A percentile compares a stretch with the other conserved stretches of the same genome.
These are phyloP conservation scores for Medicago arabica DNA, from an alignment of 306 rosid species.

Conservation along the genomic window DNA sequence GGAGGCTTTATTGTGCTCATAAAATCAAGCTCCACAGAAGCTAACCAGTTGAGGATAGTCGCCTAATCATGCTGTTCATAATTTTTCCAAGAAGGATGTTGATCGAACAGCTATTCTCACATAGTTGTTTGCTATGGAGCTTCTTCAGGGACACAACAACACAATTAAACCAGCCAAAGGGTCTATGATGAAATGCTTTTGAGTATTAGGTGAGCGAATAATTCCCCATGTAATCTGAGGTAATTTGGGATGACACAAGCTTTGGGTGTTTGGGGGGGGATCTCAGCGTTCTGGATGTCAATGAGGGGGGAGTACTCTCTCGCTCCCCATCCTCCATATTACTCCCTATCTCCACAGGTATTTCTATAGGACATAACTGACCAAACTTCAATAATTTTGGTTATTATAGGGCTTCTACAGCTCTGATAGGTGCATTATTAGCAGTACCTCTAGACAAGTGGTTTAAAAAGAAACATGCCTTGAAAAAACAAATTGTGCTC, in stretches of 20 bases:
- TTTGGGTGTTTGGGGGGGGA: too few species aligned
- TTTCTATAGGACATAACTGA: too few species aligned
- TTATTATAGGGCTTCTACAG: conserved; percentile 2
- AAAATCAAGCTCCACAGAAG: too few species aligned
- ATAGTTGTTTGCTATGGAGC: not conserved
- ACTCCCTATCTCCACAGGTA: too few species aligned
- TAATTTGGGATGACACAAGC: too few species aligned
- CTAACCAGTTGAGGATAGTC: not conserved
- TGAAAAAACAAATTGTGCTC: not conserved
- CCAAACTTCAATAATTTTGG: not conserved
- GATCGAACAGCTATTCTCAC: conserved; percentile 22
- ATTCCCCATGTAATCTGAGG: too few species aligned
- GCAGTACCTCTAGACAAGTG: not conserved
- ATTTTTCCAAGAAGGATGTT: not conserved
- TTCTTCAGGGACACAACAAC: conserved; percentile 12
- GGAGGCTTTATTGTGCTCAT: too few species aligned
- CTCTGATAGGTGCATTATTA: not conserved
- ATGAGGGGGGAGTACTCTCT: too few species aligned
- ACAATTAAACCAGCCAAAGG: conserved; percentile 7
- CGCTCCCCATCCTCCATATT: too few species aligned
- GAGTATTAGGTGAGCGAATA: conserved; percentile 1
- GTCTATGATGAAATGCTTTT: not conserved
- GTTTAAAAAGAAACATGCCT: not conserved
- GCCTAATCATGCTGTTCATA: not conserved
- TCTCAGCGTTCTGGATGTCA: too few species aligned